Conservation (phyloP, 768 basidiomycete genomes). For the Boletus fagicola region DNA sequence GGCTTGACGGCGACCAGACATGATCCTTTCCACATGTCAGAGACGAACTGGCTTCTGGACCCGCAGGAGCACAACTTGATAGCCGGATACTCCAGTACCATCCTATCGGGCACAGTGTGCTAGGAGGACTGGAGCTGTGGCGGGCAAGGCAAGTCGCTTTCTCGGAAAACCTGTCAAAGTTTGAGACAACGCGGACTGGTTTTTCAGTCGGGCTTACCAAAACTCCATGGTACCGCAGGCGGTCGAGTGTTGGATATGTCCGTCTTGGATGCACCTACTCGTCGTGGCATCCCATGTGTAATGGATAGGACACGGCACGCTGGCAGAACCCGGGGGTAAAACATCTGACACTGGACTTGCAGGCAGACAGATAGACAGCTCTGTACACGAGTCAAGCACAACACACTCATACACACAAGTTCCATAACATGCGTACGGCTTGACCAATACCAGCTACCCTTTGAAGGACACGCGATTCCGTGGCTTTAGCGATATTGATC, state of each 20-base stretch:
- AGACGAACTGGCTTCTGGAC: slow-evolving; percentile 5
- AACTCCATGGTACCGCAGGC: slow-evolving; percentile 9
- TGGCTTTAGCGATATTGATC: slow-evolving; percentile 7
- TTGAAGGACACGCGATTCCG: slow-evolving; percentile 7
- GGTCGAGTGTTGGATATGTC: not conserved
- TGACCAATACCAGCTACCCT: slow-evolving; percentile 19
- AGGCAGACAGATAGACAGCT: slow-evolving; percentile 15
- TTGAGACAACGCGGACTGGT: not conserved
- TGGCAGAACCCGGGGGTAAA: not conserved
- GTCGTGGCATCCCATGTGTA: slow-evolving; percentile 5
- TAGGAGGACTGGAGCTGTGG: not conserved
- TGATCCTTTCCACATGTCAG: slow-evolving; percentile 41
- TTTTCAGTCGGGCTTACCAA: slow-evolving; percentile 4
- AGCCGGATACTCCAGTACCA: slow-evolving; percentile 19
- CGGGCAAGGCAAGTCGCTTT: slow-evolving; percentile 13
- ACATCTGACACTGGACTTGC: slow-evolving; percentile 1
- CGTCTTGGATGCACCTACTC: slow-evolving; percentile 4
- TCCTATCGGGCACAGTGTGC: slow-evolving; percentile 9
- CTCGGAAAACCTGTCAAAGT: slow-evolving; percentile 12
- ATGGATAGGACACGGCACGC: slow-evolving; percentile 9
- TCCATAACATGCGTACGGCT: slow-evolving; percentile 3
- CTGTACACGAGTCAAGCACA: slow-evolving; percentile 6
- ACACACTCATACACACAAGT: not conserved
- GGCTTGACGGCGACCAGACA: slow-evolving; percentile 43
- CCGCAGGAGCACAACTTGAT: slow-evolving; percentile 12